Evolutionary conservation across 495 filamentous ascomycete genomes (phyloP), one percentile per base, ranked within the genome.

Genomic region (Bryoglossum gracile): DNA sequence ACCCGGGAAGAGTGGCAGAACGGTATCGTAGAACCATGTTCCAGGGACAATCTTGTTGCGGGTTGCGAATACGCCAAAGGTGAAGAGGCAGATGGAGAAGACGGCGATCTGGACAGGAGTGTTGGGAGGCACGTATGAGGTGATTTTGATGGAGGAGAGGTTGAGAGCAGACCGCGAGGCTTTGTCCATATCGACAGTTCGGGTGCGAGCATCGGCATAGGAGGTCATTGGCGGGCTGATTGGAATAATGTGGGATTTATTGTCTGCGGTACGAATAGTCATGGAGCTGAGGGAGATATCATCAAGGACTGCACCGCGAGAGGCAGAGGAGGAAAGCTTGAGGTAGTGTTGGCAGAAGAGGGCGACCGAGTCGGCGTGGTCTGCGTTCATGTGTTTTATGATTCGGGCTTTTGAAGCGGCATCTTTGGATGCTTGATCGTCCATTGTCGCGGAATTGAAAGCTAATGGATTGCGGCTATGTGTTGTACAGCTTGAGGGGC

Each of bases 301-400:
- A 46, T 68, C 69, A 28, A 89, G 67, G 3, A 56, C 56, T 8
- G 82, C 77, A 11, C 72, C 64, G 42, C 70, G 60, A 6, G 58
- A 21, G 4, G 18, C 14, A 19, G 13, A 6, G 2, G 51, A n/a
- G 16, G 58, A 48, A 17, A 58, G 49, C 13, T 35, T 26, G 54
- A 56, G 57, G 69, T 76, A 83, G 62, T 80, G 69, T 56, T 76
- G 71, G 1, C 85, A 70, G 62, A 82, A 89, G 48, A 78, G 69
- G 46, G 67, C 62, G 28, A 89, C 64, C 5, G 80, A 81, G 50
- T 78, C 74, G 53, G 68, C 67, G 61, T 88, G 85, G 65, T 86
- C 77, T 22, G 62, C 63, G 62, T 89, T 89, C 80, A 89, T 86
- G 65, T 89, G 85, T 18, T 66, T 74, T 62, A 84, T 76, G 57